Conservation (phyloP, 257 asterid genomes). For the Misopates orontium region DNA sequence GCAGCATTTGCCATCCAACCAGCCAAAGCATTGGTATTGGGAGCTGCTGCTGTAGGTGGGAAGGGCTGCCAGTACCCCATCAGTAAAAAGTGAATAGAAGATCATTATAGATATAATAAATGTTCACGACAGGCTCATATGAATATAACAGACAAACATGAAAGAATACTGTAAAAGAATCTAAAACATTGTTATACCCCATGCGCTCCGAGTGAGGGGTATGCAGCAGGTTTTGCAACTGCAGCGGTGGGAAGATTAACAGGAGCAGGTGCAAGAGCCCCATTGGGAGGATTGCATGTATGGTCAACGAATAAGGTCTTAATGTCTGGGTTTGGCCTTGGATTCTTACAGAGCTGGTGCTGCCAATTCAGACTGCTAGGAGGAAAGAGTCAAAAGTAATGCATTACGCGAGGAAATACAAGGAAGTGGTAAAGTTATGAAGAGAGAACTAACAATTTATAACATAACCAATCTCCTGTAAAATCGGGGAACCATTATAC, state of each 20-base stretch:
- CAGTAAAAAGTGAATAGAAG: slow-evolving; percentile 11
- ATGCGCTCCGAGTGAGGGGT: slow-evolving; percentile 83
- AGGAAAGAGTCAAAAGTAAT: slow-evolving; percentile 19
- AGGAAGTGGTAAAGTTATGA: neutral
- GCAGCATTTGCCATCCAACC: slow-evolving; percentile 99
- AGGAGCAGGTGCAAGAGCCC: slow-evolving; percentile 76
- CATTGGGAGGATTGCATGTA: slow-evolving; percentile 80
- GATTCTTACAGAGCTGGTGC: slow-evolving; percentile 96
- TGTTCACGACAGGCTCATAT: slow-evolving; percentile 1
- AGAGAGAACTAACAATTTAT: neutral
- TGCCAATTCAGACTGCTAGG: slow-evolving; percentile 92
- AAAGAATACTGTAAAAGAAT: slow-evolving; percentile 10
- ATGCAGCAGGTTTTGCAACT: slow-evolving; percentile 74
- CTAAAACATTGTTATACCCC: slow-evolving; percentile 52
- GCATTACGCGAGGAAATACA: slow-evolving; percentile 15
- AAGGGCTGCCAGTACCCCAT: slow-evolving; percentile 60
- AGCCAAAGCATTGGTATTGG: slow-evolving; percentile 90
- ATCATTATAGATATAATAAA: neutral
- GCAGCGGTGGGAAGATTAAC: slow-evolving; percentile 77
- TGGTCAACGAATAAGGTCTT: slow-evolving; percentile 90
- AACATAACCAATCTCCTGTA: slow-evolving; percentile 4
- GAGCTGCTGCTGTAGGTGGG: slow-evolving; percentile 78
- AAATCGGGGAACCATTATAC: slow-evolving; percentile 35
- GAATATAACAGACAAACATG: neutral
- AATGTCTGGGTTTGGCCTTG: slow-evolving; percentile 94